phyloP scores from a whole-genome alignment of 2,329 filamentous ascomycete species.

The Neonectria neomacrospora region DNA sequence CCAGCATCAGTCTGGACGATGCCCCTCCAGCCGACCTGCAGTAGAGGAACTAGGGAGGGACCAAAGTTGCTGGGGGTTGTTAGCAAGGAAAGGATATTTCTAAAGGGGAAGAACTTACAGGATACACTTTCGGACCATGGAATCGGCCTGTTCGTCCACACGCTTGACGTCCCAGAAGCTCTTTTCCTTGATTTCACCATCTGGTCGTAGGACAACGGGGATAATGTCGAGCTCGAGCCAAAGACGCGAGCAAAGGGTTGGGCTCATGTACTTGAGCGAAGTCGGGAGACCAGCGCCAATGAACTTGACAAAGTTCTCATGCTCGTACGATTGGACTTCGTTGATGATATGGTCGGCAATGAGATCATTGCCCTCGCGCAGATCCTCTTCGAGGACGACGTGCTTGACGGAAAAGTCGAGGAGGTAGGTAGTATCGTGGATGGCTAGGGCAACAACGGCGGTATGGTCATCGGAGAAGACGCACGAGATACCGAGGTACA shows the following conservation, averaged over 20 bases:
- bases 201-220: slow-evolving; percentile 70
- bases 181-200: slow-evolving; percentile 55
- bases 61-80: slow-evolving; percentile 70
- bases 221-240: slow-evolving; percentile 84
- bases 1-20: slow-evolving; percentile 76
- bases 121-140: slow-evolving; percentile 82
- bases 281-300: slow-evolving; percentile 77
- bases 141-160: slow-evolving; percentile 86
- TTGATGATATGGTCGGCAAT: slow-evolving; percentile 70
- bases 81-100: neutral
- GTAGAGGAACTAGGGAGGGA: slow-evolving; percentile 74
- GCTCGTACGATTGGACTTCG: slow-evolving; percentile 68
- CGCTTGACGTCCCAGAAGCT: slow-evolving; percentile 64
- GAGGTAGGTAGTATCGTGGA: slow-evolving; percentile 80
- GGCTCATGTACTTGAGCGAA: slow-evolving; percentile 68
- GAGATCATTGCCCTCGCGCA: slow-evolving; percentile 54
- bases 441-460: slow-evolving; percentile 72
- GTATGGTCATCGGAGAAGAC: slow-evolving; percentile 61
- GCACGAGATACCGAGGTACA: slow-evolving; percentile 72
- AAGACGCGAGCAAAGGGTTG: slow-evolving; percentile 73
- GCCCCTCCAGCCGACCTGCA: slow-evolving; percentile 75
- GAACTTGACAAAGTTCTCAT: slow-evolving; percentile 77
- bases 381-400: slow-evolving; percentile 58
- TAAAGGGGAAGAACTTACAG: slow-evolving; percentile 61
- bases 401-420: slow-evolving; percentile 76